Evolutionary conservation across 257 asterid species (phyloP).

Genomic region (Solanum ossicruentum): DNA sequence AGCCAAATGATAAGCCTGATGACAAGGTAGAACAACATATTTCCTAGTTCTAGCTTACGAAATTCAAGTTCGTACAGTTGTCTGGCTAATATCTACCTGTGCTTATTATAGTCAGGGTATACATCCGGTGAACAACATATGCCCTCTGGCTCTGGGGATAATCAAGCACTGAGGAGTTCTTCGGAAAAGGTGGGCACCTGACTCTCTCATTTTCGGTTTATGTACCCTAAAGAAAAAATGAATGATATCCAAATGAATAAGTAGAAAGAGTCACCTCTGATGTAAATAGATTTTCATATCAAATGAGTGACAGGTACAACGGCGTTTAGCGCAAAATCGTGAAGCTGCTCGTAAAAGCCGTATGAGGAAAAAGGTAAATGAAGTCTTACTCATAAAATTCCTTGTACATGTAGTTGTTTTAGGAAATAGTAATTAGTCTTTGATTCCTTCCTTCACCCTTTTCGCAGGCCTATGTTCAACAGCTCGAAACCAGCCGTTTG

Average conservation of each 20-base stretch:
- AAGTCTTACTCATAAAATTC: background rate
- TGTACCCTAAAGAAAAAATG: background rate
- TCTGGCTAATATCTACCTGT: background rate
- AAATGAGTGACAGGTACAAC: conserved; percentile 35
- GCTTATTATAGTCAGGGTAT: conserved; percentile 36
- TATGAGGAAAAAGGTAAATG: conserved; percentile 69
- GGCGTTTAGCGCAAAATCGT: conserved; percentile 88
- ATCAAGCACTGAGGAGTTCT: conserved; percentile 30
- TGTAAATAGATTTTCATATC: background rate
- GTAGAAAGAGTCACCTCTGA: background rate
- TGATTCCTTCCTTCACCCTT: background rate
- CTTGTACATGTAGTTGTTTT: background rate
- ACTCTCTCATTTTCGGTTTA: background rate
- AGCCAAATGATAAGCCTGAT: conserved; percentile 31
- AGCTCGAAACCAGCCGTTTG: conserved; percentile 74
- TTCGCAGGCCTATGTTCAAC: conserved; percentile 79
- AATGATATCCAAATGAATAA: background rate
- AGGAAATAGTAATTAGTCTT: background rate
- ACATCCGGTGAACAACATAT: conserved; percentile 48
- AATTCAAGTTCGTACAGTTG: background rate
- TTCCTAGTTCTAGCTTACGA: background rate
- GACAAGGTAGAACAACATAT: conserved; percentile 39
- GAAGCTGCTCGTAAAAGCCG: conserved; percentile 96
- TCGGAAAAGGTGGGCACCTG: conserved; percentile 51
- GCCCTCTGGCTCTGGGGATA: conserved; percentile 37